Conservation (phyloP, 139 green algal species). For the Trebouxia sp. region DNA sequence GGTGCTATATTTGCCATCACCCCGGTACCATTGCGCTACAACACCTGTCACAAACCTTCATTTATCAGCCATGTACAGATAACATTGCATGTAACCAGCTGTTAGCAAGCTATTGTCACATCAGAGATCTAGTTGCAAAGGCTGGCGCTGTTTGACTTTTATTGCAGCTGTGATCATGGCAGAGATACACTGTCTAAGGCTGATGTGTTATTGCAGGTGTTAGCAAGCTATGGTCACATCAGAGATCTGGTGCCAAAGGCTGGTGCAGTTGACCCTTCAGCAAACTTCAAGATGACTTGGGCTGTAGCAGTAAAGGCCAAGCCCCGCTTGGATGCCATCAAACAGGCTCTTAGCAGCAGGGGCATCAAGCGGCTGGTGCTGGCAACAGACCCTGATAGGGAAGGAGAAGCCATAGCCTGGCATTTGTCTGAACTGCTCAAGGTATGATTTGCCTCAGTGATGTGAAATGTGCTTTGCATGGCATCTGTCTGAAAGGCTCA, state of each 20-base stretch:
- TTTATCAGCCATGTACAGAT: neutral
- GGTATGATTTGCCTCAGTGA: too few relatives aligned
- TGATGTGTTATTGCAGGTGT: conserved; percentile 62
- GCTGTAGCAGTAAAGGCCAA: neutral
- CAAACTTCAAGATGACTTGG: conserved; percentile 57
- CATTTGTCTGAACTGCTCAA: conserved; percentile 83
- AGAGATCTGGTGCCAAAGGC: conserved; percentile 74
- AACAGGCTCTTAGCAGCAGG: neutral
- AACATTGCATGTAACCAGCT: too few relatives aligned
- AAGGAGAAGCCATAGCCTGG: conserved; percentile 97
- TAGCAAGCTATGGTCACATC: conserved; percentile 92
- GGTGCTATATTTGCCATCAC: conserved; percentile 33
- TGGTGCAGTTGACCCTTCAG: conserved; percentile 64
- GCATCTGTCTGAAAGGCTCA: conserved; percentile 86
- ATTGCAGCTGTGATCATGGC: neutral
- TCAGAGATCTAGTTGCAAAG: too few relatives aligned
- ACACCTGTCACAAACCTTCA: neutral
- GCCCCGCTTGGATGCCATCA: conserved; percentile 20
- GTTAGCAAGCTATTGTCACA: too few relatives aligned
- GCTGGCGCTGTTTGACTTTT: too few relatives aligned
- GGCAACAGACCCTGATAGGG: conserved; percentile 93
- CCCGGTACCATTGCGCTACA: too few relatives aligned
- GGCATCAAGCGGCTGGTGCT: conserved; percentile 66
- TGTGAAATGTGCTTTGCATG: too few relatives aligned
- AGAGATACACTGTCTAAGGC: neutral